A percentile compares a stretch with the other conserved stretches of the same genome.
Evolutionary conservation across 1,284 basidiomycete species (phyloP).

Genomic region (Boletus albobrunnescens): DNA sequence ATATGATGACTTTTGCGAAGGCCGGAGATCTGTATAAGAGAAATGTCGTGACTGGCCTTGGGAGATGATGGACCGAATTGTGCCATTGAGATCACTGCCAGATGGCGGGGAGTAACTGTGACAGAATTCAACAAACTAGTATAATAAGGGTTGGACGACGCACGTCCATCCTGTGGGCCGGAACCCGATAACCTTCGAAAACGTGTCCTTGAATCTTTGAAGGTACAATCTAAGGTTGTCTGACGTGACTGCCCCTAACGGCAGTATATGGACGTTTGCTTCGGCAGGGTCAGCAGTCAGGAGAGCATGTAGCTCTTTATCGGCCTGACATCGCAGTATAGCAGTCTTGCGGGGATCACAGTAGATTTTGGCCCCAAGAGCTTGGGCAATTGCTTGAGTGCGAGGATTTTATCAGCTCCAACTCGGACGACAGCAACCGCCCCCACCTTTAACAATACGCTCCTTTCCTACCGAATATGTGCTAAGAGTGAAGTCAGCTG

Average conservation of each 20-base stretch:
- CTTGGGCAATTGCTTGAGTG: slow-evolving; percentile 73
- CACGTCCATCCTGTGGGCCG: slow-evolving; percentile 94
- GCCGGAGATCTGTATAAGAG: slow-evolving; percentile 62
- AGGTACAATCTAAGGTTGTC: slow-evolving; percentile 81
- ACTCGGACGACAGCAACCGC: neutral
- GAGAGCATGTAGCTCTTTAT: slow-evolving; percentile 76
- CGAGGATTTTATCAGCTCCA: neutral
- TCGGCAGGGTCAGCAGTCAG: slow-evolving; percentile 75
- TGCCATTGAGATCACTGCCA: slow-evolving; percentile 59
- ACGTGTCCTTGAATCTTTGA: slow-evolving; percentile 69
- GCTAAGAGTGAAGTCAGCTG: slow-evolving; percentile 36
- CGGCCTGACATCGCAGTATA: slow-evolving; percentile 78
- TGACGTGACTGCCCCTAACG: slow-evolving; percentile 72
- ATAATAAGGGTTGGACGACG: slow-evolving; percentile 29
- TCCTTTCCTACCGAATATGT: slow-evolving; percentile 99
- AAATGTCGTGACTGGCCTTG: slow-evolving; percentile 65
- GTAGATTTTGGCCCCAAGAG: slow-evolving; percentile 82
- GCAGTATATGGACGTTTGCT: slow-evolving; percentile 84
- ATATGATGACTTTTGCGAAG: slow-evolving; percentile 68
- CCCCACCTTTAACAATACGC: slow-evolving; percentile 85
- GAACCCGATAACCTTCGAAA: slow-evolving; percentile 76
- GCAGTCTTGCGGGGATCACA: slow-evolving; percentile 81
- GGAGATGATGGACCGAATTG: slow-evolving; percentile 64
- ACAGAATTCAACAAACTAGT: slow-evolving; percentile 1
- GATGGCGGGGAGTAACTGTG: slow-evolving; percentile 67